Evolutionary conservation across 2,329 filamentous ascomycete genomes (phyloP).

Genomic region (Aureobasidium sp.): DNA sequence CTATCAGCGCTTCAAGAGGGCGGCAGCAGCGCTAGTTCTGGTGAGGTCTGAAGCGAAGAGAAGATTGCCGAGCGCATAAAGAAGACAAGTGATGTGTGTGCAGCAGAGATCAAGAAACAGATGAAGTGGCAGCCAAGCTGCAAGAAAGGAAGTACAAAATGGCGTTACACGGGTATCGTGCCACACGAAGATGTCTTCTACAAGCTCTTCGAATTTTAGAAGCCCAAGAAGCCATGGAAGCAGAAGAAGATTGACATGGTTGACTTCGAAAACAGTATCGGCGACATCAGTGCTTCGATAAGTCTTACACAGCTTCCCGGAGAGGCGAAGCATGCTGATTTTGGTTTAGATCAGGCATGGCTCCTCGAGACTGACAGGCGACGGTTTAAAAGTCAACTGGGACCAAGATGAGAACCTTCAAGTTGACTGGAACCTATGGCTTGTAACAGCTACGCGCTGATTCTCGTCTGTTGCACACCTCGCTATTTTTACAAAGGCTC

Average conservation of each 20-base stretch:
- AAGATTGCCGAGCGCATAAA: neutral
- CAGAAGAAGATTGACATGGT: neutral
- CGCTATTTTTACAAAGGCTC: neutral
- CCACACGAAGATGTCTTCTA: neutral
- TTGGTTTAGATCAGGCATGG: neutral
- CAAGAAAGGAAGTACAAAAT: neutral
- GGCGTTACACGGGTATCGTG: neutral
- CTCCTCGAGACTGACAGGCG: neutral
- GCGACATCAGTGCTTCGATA: neutral
- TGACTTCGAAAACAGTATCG: neutral
- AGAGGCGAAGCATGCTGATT: neutral
- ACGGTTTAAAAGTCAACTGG: neutral
- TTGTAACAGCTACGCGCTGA: neutral
- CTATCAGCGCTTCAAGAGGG: neutral
- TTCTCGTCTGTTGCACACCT: neutral
- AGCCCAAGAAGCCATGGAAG: conserved; percentile 3
- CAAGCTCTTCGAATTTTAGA: neutral
- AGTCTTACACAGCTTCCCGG: neutral
- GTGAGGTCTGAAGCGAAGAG: neutral
- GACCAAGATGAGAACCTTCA: neutral
- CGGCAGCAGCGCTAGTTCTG: neutral
- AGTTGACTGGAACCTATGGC: neutral
- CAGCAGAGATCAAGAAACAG: neutral
- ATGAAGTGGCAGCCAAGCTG: conserved; percentile 1
- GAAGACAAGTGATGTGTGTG: neutral